Evolutionary conservation across 116 monocot genomes (phyloP).

Genomic region (Cymodocea nodosa): DNA sequence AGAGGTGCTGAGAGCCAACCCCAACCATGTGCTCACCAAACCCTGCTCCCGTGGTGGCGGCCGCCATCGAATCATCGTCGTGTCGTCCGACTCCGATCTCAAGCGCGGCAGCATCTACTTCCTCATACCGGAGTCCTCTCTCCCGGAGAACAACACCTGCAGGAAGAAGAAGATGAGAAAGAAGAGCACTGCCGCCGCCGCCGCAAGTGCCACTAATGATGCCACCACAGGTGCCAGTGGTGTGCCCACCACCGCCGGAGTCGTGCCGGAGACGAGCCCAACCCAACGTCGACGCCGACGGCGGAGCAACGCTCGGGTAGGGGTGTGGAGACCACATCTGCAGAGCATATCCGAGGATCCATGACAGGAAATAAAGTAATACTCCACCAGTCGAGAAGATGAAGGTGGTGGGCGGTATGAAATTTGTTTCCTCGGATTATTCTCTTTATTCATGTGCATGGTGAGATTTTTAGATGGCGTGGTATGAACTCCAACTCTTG

Average conservation of each 20-base stretch:
- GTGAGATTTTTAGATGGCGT: no score
- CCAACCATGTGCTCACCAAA: conserved; percentile 16
- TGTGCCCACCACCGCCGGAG: neutral
- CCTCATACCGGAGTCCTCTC: conserved; percentile 36
- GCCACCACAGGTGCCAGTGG: neutral
- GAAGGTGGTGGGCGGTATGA: no score
- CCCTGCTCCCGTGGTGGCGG: conserved; percentile 9
- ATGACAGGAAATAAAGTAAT: no score
- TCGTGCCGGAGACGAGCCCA: neutral
- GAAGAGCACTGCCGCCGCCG: neutral
- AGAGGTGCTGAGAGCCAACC: conserved; percentile 14
- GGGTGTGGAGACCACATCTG: conserved; percentile 18
- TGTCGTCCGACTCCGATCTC: conserved; percentile 41
- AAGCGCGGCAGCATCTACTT: conserved; percentile 58
- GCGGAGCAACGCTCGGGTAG: conserved; percentile 8
- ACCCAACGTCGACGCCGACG: conserved; percentile 9
- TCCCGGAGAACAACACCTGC: conserved; percentile 13
- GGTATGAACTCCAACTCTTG: no score
- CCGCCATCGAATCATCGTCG: conserved; percentile 26
- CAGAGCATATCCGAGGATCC: conserved; percentile 17
- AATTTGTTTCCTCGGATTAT: no score
- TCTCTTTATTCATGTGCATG: no score
- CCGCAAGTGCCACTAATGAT: neutral
- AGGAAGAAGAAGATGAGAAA: neutral
- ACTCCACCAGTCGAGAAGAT: neutral